Evolutionary conservation across 805 yeast species (phyloP).

Genomic region (Starmerella sp.): DNA sequence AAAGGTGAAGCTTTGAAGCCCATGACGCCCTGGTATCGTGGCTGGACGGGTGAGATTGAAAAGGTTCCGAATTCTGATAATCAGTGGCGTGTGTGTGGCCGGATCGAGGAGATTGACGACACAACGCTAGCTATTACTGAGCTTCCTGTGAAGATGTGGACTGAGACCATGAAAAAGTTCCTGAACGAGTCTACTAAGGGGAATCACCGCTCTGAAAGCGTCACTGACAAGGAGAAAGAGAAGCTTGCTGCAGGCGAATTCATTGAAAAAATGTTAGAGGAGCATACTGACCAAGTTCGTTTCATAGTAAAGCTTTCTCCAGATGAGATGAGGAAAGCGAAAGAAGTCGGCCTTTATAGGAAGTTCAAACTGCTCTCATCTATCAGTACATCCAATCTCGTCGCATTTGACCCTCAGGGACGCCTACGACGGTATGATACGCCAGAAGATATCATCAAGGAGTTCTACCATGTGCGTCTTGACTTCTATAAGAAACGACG

Average conservation of each 20-base stretch:
- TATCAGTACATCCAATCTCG: constrained; percentile 75
- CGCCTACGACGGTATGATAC: constrained; percentile 71
- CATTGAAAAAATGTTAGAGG: constrained; percentile 92
- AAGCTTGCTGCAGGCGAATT: constrained; percentile 41
- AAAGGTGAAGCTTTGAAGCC: constrained; percentile 55
- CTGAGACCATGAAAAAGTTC: constrained; percentile 76
- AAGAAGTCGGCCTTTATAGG: constrained; percentile 65
- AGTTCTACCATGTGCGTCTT: constrained; percentile 74
- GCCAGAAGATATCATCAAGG: constrained; percentile 67
- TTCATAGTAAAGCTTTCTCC: constrained; percentile 64
- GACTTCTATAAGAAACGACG: constrained; percentile 87
- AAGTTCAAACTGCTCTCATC: constrained; percentile 66
- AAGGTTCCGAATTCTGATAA: constrained; percentile 40
- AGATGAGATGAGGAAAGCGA: constrained; percentile 76
- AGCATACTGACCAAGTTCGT: constrained; percentile 63
- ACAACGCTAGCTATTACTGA: constrained; percentile 81
- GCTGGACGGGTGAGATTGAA: constrained; percentile 82
- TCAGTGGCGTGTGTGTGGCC: constrained; percentile 66
- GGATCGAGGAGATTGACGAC: constrained; percentile 67
- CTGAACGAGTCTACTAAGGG: constrained; percentile 50
- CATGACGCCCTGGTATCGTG: constrained; percentile 88
- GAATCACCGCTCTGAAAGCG: constrained; percentile 36
- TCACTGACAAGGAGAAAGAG: constrained; percentile 31
- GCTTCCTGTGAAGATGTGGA: constrained; percentile 88
- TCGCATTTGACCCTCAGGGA: constrained; percentile 85